Evolutionary conservation across 495 filamentous ascomycete species (phyloP).

Genomic region (Xylaria castorea): DNA sequence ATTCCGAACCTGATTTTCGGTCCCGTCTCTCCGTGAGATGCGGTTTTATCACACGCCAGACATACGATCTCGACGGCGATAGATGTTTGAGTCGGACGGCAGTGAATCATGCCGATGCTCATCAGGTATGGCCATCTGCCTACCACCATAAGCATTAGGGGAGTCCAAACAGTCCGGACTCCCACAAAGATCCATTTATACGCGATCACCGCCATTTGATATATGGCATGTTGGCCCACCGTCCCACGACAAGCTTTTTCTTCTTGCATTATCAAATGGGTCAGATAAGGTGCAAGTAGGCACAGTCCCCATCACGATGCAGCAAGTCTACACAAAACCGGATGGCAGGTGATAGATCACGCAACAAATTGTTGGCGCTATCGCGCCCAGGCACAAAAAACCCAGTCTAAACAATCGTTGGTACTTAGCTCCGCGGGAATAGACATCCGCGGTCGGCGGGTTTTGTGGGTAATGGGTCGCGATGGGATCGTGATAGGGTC

Average conservation of each 20-base stretch:
- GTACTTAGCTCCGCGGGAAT: slow-evolving; percentile 1
- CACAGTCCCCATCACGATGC: slow-evolving; percentile 17
- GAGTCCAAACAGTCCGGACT: not conserved
- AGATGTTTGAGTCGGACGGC: not conserved
- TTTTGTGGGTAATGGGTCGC: slow-evolving; percentile 16
- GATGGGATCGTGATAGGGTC: slow-evolving; percentile 12
- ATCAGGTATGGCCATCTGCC: not conserved
- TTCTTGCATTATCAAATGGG: slow-evolving; percentile 19
- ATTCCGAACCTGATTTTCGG: not conserved
- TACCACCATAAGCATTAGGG: not conserved
- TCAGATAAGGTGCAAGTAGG: not conserved
- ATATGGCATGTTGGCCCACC: not conserved
- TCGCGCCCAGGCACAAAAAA: not conserved
- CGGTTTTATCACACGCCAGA: not conserved
- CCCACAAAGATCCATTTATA: not conserved
- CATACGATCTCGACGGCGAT: not conserved
- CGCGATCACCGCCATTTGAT: not conserved
- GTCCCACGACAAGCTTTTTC: not conserved
- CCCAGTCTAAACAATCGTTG: not conserved
- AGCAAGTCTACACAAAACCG: slow-evolving; percentile 10
- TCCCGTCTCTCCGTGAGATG: not conserved
- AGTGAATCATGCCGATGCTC: not conserved
- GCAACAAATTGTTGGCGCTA: not conserved
- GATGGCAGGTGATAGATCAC: slow-evolving; percentile 7
- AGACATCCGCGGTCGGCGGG: slow-evolving; percentile 22